Base-by-base conservation (phyloP, 2,329 filamentous ascomycete species). In the Colletotrichum tropicale region DNA sequence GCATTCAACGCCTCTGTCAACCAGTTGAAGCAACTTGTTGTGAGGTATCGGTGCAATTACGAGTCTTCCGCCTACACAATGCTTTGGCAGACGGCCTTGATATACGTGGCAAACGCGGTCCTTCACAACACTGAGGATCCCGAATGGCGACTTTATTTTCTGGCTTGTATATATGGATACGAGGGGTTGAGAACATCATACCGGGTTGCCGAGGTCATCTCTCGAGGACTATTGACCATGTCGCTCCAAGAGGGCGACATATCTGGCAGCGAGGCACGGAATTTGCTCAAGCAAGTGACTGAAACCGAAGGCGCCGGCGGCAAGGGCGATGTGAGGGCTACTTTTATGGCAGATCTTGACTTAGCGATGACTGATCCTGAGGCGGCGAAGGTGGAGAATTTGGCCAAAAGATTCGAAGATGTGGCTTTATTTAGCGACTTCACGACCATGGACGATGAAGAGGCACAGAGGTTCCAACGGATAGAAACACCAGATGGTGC, bases 11-110 rank as follows among this genome's bases (percentile, higher is more conserved):
- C 85, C 2, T 87, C 85, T 0, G 80, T 84, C 2, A 78, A 80
- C 32, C 84, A 87, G 58, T 80, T 87, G 10, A 86, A 87, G 73
- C 80, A 81, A 8, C 80, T 86, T 2, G 78, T 87, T 6, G 70
- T 86, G 28, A 78, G 81, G 16, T 86, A 85, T 72, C 82, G 84
- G 18, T 78, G 79, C 21, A 79, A 80, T 5, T 81, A 85, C 58
- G 67, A 77, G 9, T 81, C 81, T 9, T 84, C 85, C 3, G 78
- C 80, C 1, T 85, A 83, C 68, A 83, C 83, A 2, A 81, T 87
- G 9, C 78, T 87, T 4, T 87, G 85, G 85, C 84, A 87, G 65
- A 86, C 80, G 5, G 85, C 83, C 3, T 77, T 87, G 24, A 81
- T 84, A 3, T 86, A 86, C 43, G 79, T 87, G 1, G 79, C 82